Evolutionary conservation across 768 basidiomycete genomes (phyloP).

Genomic region (Lactarius vividus): DNA sequence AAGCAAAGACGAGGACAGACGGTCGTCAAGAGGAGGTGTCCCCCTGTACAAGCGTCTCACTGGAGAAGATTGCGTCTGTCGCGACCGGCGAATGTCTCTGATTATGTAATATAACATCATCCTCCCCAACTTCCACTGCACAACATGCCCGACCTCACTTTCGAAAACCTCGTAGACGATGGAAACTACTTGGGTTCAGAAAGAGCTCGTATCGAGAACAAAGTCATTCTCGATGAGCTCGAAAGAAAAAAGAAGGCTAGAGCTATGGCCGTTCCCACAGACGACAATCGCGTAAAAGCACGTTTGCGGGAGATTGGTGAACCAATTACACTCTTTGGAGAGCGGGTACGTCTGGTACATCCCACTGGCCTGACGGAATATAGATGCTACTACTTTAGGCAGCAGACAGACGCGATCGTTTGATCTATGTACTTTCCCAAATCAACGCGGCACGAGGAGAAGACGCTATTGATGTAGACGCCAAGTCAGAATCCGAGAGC

Average conservation of each 20-base stretch:
- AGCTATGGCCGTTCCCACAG: slow-evolving; percentile 92
- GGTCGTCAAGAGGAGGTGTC: neutral
- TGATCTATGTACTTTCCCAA: slow-evolving; percentile 93
- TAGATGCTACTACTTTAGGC: slow-evolving; percentile 51
- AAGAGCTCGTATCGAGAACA: slow-evolving; percentile 74
- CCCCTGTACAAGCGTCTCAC: neutral
- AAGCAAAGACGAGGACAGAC: neutral
- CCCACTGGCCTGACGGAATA: slow-evolving; percentile 18
- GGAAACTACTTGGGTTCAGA: slow-evolving; percentile 72
- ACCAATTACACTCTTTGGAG: slow-evolving; percentile 96
- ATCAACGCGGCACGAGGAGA: slow-evolving; percentile 86
- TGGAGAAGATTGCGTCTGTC: no score
- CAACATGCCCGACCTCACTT: slow-evolving; percentile 70
- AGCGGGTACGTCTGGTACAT: slow-evolving; percentile 67
- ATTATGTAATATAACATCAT: slow-evolving; percentile 13
- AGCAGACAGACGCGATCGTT: slow-evolving; percentile 91
- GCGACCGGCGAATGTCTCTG: neutral
- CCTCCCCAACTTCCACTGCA: neutral
- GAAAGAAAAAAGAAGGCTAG: slow-evolving; percentile 96
- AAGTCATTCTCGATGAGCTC: slow-evolving; percentile 89
- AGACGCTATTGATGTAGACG: slow-evolving; percentile 71
- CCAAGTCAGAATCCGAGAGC: slow-evolving; percentile 63
- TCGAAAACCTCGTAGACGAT: slow-evolving; percentile 76
- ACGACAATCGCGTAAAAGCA: slow-evolving; percentile 89
- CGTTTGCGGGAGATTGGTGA: slow-evolving; percentile 91